Conservation (phyloP, 2,329 filamentous ascomycete species). For the Cladosporium austrohemisphaericum region DNA sequence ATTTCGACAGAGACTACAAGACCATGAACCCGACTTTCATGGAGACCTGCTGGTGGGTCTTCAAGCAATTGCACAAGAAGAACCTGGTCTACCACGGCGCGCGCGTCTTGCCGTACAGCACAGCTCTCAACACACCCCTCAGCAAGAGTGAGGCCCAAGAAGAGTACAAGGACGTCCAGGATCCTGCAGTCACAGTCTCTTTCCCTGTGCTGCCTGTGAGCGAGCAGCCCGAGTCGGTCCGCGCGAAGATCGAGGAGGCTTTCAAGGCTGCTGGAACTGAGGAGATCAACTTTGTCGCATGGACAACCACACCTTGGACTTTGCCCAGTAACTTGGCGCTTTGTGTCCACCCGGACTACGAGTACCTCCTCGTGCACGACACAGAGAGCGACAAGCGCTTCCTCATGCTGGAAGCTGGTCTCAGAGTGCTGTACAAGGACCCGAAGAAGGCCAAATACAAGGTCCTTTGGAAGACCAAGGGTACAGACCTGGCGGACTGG, state of each 20-base stretch:
- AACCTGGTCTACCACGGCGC: constrained; percentile 85
- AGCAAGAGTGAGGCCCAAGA: constrained; percentile 94
- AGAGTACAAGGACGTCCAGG: constrained; percentile 90
- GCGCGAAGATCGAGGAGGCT: constrained; percentile 28
- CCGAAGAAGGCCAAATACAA: constrained; percentile 93
- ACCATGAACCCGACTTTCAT: constrained; percentile 95
- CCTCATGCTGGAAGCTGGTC: constrained; percentile 75
- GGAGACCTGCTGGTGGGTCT: constrained; percentile 96
- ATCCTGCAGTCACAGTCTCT: constrained; percentile 82
- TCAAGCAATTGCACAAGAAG: constrained; percentile 89
- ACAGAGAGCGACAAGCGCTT: constrained; percentile 79
- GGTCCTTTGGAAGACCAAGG: constrained; percentile 69
- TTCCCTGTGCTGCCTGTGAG: constrained; percentile 65
- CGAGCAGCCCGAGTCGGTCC: constrained; percentile 29
- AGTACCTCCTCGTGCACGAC: constrained; percentile 83
- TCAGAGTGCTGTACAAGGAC: constrained; percentile 85
- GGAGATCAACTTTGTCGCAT: constrained; percentile 74
- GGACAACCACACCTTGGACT: constrained; percentile 89
- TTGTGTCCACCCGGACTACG: constrained; percentile 75
- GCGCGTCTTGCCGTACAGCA: constrained; percentile 93
- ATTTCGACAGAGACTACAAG: constrained; percentile 98
- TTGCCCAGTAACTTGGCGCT: constrained; percentile 76
- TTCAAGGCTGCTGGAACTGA: constrained; percentile 40
- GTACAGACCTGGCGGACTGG: constrained; percentile 82
- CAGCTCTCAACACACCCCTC: constrained; percentile 79